A percentile compares a stretch with the other conserved stretches of the same genome.
phyloP scores from a whole-genome alignment of 2,329 filamentous ascomycete genomes.

The Nigrospora osmanthi region DNA sequence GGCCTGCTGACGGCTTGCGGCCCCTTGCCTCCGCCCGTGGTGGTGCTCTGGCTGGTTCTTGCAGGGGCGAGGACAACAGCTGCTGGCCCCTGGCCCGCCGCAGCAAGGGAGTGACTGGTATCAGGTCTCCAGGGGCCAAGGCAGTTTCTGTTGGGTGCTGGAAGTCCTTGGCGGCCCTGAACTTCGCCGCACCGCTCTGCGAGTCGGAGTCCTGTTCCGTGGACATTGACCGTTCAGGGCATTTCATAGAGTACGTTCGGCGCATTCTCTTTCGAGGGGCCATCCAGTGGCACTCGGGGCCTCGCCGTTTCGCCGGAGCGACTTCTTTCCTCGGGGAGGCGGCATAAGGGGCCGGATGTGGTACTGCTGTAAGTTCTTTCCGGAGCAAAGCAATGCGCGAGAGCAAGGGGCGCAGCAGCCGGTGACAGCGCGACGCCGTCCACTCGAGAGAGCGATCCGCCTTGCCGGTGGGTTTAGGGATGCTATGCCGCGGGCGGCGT shows the following conservation, averaged over 20 bases:
- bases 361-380: conserved; percentile 18
- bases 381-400: conserved; percentile 31
- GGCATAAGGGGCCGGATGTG: conserved; percentile 1
- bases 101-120: conserved; percentile 18
- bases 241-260: conserved; percentile 19
- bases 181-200: not conserved
- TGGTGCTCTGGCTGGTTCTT: not conserved
- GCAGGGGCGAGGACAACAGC: conserved; percentile 10
- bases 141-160: conserved; percentile 5
- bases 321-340: conserved; percentile 1
- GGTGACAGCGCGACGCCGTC: conserved; percentile 34
- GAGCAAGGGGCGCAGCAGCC: conserved; percentile 31
- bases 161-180: conserved; percentile 8
- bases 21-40: too few species aligned
- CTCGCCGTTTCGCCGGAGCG: conserved; percentile 4
- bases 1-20: too few species aligned
- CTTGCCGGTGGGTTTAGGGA: conserved; percentile 8
- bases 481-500: conserved; percentile 10
- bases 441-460: conserved; percentile 17
- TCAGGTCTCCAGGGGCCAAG: conserved; percentile 12
- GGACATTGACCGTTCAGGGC: not conserved
- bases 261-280: conserved; percentile 19
- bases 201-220: too few species aligned
- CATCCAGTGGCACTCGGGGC: conserved; percentile 12
- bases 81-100: conserved; percentile 18